phyloP scores from a whole-genome alignment of 768 basidiomycete genomes.

The Leccinum olivaceopallidum region DNA sequence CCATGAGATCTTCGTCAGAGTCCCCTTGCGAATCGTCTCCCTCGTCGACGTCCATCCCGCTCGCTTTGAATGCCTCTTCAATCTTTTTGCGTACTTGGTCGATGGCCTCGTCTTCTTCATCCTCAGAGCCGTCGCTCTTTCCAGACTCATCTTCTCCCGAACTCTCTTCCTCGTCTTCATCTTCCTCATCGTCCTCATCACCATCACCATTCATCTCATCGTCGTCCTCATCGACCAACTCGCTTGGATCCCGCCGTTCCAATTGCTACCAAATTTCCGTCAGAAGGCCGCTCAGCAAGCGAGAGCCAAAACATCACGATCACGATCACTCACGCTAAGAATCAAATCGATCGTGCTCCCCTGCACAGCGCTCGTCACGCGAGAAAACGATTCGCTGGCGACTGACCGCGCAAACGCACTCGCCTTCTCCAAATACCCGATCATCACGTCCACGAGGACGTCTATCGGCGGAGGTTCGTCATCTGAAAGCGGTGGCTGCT shows the following conservation, averaged over 20 bases:
- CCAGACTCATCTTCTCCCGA: constrained; percentile 34
- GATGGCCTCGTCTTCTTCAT: constrained; percentile 48
- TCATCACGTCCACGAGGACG: constrained; percentile 83
- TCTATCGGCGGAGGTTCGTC: constrained; percentile 67
- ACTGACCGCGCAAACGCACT: constrained; percentile 78
- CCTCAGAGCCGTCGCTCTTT: constrained; percentile 40
- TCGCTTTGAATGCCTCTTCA: constrained; percentile 59
- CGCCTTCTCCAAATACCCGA: constrained; percentile 85
- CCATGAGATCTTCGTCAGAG: constrained; percentile 69
- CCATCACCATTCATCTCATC: constrained; percentile 42
- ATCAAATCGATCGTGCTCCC: constrained; percentile 79
- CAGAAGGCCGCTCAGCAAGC: neutral
- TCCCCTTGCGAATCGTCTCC: constrained; percentile 51
- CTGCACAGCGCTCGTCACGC: constrained; percentile 67
- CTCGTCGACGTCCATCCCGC: constrained; percentile 55
- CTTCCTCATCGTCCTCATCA: constrained; percentile 38
- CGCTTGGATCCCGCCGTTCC: constrained; percentile 64
- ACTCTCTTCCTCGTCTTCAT: constrained; percentile 36
- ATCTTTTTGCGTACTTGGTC: constrained; percentile 68
- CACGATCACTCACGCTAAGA: constrained; percentile 69
- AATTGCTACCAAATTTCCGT: constrained; percentile 63
- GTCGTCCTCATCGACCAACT: constrained; percentile 47
- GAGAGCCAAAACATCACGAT: too few relatives aligned
- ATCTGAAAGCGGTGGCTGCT: constrained; percentile 5
- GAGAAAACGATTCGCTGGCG: constrained; percentile 77